A percentile compares a stretch with the other conserved stretches of the same genome.
Evolutionary conservation across 164 flowering plant species (phyloP).

Genomic region (Nymphaea thermarum): DNA sequence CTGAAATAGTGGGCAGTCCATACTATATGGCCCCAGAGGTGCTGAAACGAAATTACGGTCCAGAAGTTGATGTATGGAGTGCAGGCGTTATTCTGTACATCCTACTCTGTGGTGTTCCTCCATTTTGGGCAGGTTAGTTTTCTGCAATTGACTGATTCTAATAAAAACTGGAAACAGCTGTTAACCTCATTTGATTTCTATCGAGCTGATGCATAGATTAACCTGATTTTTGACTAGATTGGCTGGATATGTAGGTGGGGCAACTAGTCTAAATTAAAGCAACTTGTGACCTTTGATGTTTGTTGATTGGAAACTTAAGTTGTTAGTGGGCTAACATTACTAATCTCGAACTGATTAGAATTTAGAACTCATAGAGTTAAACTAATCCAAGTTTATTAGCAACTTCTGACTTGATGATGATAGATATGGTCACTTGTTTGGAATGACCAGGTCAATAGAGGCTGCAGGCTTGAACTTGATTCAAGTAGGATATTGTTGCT

Average conservation of each 20-base stretch:
- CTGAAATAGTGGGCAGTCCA: constrained; percentile 92
- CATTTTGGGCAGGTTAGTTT: constrained; percentile 91
- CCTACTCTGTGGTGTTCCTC: constrained; percentile 85
- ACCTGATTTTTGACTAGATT: too few species aligned
- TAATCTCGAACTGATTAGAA: background rate
- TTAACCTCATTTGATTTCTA: too few species aligned
- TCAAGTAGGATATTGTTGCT: background rate
- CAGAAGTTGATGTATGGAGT: constrained; percentile 91
- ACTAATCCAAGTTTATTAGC: background rate
- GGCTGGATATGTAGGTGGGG: too few species aligned
- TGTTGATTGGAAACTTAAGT: background rate
- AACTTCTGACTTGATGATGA: background rate
- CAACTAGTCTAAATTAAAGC: too few species aligned
- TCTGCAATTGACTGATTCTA: background rate
- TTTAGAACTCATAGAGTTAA: background rate
- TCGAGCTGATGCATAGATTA: background rate
- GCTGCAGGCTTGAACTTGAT: background rate
- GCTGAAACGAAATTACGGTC: constrained; percentile 73
- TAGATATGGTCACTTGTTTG: background rate
- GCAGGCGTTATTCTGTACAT: constrained; percentile 91
- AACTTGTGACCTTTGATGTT: too few species aligned
- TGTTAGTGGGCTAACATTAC: background rate
- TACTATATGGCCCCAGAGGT: constrained; percentile 99
- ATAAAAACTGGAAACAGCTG: background rate
- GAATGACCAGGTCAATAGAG: background rate